A percentile compares a stretch with the other conserved stretches of the same genome.
Evolutionary conservation across 1,284 basidiomycete species (phyloP).

Genomic region (Malassezia cuniculi): DNA sequence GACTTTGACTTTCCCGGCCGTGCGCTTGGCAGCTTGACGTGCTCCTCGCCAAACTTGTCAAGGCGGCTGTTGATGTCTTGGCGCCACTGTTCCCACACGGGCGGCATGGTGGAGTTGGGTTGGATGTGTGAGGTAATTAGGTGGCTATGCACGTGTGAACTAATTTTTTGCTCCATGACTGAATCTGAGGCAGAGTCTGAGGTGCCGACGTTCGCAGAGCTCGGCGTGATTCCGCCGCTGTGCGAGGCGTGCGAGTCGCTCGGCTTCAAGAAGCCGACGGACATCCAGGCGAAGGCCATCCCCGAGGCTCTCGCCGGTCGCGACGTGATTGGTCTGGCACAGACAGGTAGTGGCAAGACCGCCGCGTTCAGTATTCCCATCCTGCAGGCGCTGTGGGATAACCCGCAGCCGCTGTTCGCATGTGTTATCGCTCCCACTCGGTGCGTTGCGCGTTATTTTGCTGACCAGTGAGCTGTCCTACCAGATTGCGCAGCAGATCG

Average conservation of each 20-base stretch:
- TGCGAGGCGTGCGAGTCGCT: conserved; percentile 72
- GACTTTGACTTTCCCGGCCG: neutral
- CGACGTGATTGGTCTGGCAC: conserved; percentile 94
- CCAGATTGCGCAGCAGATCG: conserved; percentile 93
- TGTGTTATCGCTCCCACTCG: conserved; percentile 69
- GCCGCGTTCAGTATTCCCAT: conserved; percentile 94
- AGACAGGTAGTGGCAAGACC: conserved; percentile 95
- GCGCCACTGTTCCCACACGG: conserved; percentile 13
- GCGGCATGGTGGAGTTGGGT: conserved; percentile 5
- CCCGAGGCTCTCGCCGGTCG: conserved; percentile 78
- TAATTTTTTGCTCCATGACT: too few relatives aligned
- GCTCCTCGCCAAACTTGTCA: conserved; percentile 11
- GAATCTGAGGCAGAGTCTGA: conserved; percentile 6
- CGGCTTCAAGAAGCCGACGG: conserved; percentile 74
- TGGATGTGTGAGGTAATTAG: too few relatives aligned
- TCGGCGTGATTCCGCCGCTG: conserved; percentile 79
- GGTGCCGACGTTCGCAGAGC: conserved; percentile 51
- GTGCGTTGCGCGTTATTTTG: neutral
- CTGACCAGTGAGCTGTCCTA: conserved; percentile 85
- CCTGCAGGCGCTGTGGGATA: conserved; percentile 89
- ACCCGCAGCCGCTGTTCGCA: conserved; percentile 83
- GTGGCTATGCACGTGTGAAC: too few relatives aligned
- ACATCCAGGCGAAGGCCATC: conserved; percentile 78
- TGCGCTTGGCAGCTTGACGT: conserved; percentile 2
- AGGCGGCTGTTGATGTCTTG: conserved; percentile 7